Percentiles rank a stretch among this genome's conserved stretches.
phyloP scores from a whole-genome alignment of 306 rosid species.

The Lathyrus oleraceus region DNA sequence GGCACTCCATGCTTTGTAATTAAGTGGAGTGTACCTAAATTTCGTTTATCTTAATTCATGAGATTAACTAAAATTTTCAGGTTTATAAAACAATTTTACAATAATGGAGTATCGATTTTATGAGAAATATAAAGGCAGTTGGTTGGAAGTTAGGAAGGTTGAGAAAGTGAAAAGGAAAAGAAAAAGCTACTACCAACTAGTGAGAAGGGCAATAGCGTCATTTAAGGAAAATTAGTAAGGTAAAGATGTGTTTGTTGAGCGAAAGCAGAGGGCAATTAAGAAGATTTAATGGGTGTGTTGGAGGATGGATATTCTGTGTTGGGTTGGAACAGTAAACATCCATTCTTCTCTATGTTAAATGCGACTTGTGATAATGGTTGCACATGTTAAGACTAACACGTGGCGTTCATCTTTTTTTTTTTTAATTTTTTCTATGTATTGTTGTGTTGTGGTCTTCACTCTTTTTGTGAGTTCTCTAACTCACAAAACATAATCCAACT shows the following conservation, averaged over 20 bases:
- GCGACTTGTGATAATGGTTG: conserved; percentile 35
- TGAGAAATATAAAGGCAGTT: conserved; percentile 1
- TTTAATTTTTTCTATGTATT: neutral
- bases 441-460: neutral
- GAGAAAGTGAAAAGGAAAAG: neutral
- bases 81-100: too few relatives aligned
- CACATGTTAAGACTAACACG: conserved; percentile 49
- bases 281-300: conserved; percentile 4
- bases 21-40: neutral
- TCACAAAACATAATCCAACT: conserved; percentile 1
- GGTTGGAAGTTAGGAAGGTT: conserved; percentile 25
- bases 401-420: neutral
- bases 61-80: too few relatives aligned
- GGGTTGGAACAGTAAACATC: conserved; percentile 28
- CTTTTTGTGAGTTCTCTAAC: neutral
- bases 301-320: conserved; percentile 19
- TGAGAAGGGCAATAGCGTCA: conserved; percentile 32
- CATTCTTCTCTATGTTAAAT: conserved; percentile 37
- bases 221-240: conserved; percentile 19
- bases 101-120: too few relatives aligned
- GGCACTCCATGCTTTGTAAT: neutral
- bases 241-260: neutral
- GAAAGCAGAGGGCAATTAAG: conserved; percentile 22
- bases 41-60: too few relatives aligned
- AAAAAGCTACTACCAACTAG: neutral